phyloP scores from a whole-genome alignment of 23 red algal species.

The Cyanidioschyzon merolae region DNA sequence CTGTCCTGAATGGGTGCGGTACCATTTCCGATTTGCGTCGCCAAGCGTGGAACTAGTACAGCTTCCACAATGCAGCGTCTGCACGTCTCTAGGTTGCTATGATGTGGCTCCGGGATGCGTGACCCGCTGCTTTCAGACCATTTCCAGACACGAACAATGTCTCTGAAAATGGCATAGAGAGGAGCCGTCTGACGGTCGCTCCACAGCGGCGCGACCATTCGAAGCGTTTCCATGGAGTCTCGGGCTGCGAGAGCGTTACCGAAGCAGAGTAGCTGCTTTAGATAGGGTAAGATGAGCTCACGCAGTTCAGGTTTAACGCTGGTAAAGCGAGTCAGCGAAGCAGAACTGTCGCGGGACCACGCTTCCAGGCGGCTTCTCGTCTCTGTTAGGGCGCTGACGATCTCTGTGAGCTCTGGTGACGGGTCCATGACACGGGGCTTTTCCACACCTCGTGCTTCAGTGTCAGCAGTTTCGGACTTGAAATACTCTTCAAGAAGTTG shows the following conservation, averaged over 20 bases:
- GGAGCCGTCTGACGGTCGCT: background rate
- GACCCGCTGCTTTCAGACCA: background rate
- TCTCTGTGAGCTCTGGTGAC: background rate
- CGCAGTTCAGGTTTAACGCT: background rate
- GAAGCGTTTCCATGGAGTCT: background rate
- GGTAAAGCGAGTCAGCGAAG: background rate
- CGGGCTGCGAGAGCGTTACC: background rate
- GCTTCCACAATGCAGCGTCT: background rate
- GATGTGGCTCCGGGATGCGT: background rate
- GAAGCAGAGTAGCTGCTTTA: background rate
- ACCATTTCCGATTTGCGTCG: background rate
- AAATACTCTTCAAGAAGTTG: background rate
- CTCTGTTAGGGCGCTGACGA: background rate
- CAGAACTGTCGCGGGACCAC: background rate
- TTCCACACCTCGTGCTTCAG: background rate
- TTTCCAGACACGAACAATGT: background rate
- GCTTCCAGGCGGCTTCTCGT: background rate
- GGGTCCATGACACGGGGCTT: background rate
- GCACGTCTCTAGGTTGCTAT: background rate
- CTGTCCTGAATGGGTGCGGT: background rate
- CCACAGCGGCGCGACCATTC: background rate
- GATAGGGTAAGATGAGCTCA: background rate
- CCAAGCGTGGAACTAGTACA: background rate
- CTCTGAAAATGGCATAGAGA: background rate
- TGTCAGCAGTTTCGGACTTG: background rate